These are phyloP conservation scores for Colletotrichum euphorbiae DNA, from an alignment of 2,329 filamentous ascomycete species.

Conservation along the genomic window DNA sequence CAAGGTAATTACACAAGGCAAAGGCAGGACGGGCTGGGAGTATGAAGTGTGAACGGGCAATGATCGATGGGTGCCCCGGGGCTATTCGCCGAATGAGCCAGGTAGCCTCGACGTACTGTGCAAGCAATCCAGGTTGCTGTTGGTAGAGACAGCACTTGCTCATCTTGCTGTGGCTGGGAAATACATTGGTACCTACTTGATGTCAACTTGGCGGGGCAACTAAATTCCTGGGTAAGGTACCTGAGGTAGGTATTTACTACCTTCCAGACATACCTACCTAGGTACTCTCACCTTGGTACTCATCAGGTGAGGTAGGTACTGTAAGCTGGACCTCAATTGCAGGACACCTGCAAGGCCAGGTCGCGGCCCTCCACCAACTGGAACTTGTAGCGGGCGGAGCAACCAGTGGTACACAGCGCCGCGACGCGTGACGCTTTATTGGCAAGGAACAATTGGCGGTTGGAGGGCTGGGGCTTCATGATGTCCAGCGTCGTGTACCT, in stretches of 20 bases:
- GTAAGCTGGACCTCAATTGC: slow-evolving; percentile 6
- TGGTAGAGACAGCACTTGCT: neutral
- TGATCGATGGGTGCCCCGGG: slow-evolving; percentile 19
- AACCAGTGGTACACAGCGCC: slow-evolving; percentile 6
- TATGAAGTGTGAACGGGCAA: slow-evolving; percentile 7
- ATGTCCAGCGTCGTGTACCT: too few species aligned
- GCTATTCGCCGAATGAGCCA: slow-evolving; percentile 3
- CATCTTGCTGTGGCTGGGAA: neutral
- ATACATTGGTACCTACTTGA: too few species aligned
- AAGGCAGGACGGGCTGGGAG: slow-evolving; percentile 11
- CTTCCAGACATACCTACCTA: too few species aligned
- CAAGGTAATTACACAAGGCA: too few species aligned
- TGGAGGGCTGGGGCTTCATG: neutral
- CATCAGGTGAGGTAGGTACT: neutral
- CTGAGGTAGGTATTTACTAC: too few species aligned
- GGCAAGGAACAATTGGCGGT: slow-evolving; percentile 24
- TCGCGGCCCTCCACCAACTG: slow-evolving; percentile 32
- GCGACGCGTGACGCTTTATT: slow-evolving; percentile 26
- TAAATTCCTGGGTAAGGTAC: neutral
- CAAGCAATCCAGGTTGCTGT: slow-evolving; percentile 2
- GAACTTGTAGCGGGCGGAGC: slow-evolving; percentile 16
- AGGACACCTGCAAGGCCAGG: slow-evolving; percentile 14
- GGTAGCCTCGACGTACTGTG: slow-evolving; percentile 18
- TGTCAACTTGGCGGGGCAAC: neutral
- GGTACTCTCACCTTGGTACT: too few species aligned